Base-by-base conservation (phyloP, 352 stramenopile species). In the Phytopythium kandeliae region DNA sequence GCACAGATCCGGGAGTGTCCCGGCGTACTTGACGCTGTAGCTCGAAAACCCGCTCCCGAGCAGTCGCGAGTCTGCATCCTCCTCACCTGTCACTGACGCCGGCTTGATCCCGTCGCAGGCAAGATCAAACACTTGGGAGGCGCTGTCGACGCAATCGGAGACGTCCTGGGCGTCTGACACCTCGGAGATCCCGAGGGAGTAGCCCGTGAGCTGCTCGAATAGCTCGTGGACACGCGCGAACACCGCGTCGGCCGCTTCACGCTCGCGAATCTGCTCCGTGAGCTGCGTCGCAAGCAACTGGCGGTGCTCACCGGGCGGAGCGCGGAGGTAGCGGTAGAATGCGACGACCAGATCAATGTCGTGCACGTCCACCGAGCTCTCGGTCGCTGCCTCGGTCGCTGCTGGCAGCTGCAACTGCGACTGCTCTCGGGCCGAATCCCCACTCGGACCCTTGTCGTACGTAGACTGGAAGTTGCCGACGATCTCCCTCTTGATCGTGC, bases 401-500 rank as follows among this genome's bases (percentile, higher is more conserved):
- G 47, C n/a, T 1, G 41, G 33, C n/a, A n/a, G n/a, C n/a, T n/a
- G n/a, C n/a, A n/a, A n/a, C 6, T n/a, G 30, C 16, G 58, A 31
- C 1, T 19, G 40, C 7, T 60, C 45, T 1, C 60, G 34, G 22
- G 50, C 56, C 19, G n/a, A 30, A 22, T 69, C 69, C 7, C 62
- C 60, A 15, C 52, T 55, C 2, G 57, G 53, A 22, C 49, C 63
- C 33, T 74, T 66, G 57, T 94, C 83, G 49, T 85, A 86, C 16
- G 73, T 89, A 15, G 77, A 89, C 58, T 91, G 77, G 48, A 89
- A 94, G 51, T 94, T 89, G 35, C 78, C 83, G 17, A 92, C 78
- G 41, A 89, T 90, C 54, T 92, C 80, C 30, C 85, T 69, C 22
- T 60, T 65, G 24, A 94, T 71, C 4, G 61, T 65, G 24, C 60